A percentile compares a stretch with the other conserved stretches of the same genome.
Conservation (phyloP, 2,329 filamentous ascomycete species). For the Venturia effusa region DNA sequence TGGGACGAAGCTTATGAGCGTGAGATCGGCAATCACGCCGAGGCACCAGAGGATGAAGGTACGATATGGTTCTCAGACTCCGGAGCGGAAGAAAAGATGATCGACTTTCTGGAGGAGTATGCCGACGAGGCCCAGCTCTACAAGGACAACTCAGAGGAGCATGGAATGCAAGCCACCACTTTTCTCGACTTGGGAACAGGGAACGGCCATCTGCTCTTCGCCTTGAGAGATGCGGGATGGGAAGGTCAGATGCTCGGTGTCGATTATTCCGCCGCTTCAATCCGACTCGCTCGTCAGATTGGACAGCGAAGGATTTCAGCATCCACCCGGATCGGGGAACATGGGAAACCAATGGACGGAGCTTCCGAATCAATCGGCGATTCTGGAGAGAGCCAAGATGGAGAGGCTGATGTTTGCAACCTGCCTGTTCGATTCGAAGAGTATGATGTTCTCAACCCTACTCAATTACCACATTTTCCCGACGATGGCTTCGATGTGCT, state of each 20-base stretch:
- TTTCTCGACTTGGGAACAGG: slow-evolving; percentile 88
- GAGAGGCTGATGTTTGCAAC: slow-evolving; percentile 9
- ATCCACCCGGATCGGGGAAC: not conserved
- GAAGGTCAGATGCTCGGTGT: slow-evolving; percentile 66
- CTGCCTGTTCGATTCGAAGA: slow-evolving; percentile 6
- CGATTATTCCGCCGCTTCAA: slow-evolving; percentile 70
- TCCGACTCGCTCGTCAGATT: slow-evolving; percentile 62
- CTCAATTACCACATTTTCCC: not conserved
- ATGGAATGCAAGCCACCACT: slow-evolving; percentile 28
- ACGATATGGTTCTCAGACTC: slow-evolving; percentile 97
- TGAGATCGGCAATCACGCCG: slow-evolving; percentile 60
- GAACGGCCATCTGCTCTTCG: slow-evolving; percentile 84
- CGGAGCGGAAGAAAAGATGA: slow-evolving; percentile 70
- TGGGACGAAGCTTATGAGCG: slow-evolving; percentile 57
- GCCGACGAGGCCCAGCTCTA: slow-evolving; percentile 36
- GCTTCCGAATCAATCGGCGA: slow-evolving; percentile 16
- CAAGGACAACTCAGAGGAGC: slow-evolving; percentile 18
- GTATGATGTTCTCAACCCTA: slow-evolving; percentile 9
- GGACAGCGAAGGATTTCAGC: slow-evolving; percentile 14
- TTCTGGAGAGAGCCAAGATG: slow-evolving; percentile 17
- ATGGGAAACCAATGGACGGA: not conserved
- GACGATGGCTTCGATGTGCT: slow-evolving; percentile 62
- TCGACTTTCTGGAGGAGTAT: slow-evolving; percentile 50
- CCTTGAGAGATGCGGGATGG: slow-evolving; percentile 61
- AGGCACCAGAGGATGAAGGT: slow-evolving; percentile 67